A percentile compares a stretch with the other conserved stretches of the same genome.
Conservation (phyloP, 495 filamentous ascomycete genomes). For the Cercophora sp. region DNA sequence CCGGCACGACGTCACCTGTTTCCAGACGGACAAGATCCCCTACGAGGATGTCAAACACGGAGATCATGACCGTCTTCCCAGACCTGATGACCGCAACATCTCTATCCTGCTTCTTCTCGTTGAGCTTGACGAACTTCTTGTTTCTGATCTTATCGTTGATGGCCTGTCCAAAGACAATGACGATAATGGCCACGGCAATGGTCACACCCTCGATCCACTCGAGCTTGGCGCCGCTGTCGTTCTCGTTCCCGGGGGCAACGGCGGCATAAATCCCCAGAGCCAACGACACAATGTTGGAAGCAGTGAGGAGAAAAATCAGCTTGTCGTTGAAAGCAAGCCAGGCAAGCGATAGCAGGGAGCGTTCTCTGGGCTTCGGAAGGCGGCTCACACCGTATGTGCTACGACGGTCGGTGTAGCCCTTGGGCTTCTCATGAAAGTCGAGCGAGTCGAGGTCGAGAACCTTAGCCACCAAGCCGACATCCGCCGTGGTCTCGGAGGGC, state of each 20-base stretch:
- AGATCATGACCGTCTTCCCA: constrained; percentile 62
- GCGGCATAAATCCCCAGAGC: constrained; percentile 65
- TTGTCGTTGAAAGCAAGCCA: constrained; percentile 82
- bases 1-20: constrained; percentile 66
- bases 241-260: constrained; percentile 34
- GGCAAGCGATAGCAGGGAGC: constrained; percentile 61
- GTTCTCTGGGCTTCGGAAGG: constrained; percentile 63
- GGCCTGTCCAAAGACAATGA: constrained; percentile 57
- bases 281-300: constrained; percentile 53
- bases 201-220: constrained; percentile 77
- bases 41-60: constrained; percentile 62
- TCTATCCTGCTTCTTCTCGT: constrained; percentile 70
- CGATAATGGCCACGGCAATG: constrained; percentile 66
- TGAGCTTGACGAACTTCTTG: constrained; percentile 67
- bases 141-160: constrained; percentile 72
- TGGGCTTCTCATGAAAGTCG: neutral
- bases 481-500: neutral
- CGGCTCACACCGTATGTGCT: constrained; percentile 62
- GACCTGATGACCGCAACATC: constrained; percentile 69
- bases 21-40: constrained; percentile 68
- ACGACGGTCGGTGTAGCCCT: constrained; percentile 54
- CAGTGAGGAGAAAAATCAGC: constrained; percentile 64
- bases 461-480: neutral
- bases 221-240: constrained; percentile 44
- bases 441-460: neutral